These are phyloP conservation scores for Pythium aristosporum DNA, from an alignment of 352 stramenopile species.

Conservation along the genomic window DNA sequence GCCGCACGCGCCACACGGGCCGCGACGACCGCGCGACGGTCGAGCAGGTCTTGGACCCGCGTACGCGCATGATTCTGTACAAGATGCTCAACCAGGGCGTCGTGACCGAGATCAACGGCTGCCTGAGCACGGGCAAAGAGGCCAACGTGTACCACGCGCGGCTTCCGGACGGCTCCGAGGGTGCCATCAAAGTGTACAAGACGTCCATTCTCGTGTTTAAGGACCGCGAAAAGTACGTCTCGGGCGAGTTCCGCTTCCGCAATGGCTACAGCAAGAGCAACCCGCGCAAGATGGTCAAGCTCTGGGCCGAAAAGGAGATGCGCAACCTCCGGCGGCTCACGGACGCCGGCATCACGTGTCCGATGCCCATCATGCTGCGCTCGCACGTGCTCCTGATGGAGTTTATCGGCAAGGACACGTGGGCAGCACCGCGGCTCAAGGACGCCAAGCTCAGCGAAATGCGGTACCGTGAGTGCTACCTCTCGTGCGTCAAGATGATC, in stretches of 20 bases:
- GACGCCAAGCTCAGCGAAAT: slow-evolving; percentile 92
- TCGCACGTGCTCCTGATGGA: slow-evolving; percentile 99
- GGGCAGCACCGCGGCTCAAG: slow-evolving; percentile 93
- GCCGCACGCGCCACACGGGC: slow-evolving; percentile 89
- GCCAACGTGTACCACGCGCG: slow-evolving; percentile 99
- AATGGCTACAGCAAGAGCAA: slow-evolving; percentile 97
- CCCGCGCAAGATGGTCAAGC: slow-evolving; percentile 99
- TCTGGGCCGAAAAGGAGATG: slow-evolving; percentile 99
- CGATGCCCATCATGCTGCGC: slow-evolving; percentile 93
- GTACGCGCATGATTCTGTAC: slow-evolving; percentile 98
- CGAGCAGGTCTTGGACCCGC: slow-evolving; percentile 97
- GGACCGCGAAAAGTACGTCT: slow-evolving; percentile 99
- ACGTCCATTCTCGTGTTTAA: slow-evolving; percentile 98
- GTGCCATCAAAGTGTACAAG: slow-evolving; percentile 86
- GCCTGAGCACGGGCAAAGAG: slow-evolving; percentile 99
- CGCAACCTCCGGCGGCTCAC: slow-evolving; percentile 95
- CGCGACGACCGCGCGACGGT: slow-evolving; percentile 97
- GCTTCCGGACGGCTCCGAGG: slow-evolving; percentile 69
- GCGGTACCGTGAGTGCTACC: slow-evolving; percentile 93
- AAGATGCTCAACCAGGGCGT: slow-evolving; percentile 97
- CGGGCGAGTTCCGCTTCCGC: slow-evolving; percentile 97
- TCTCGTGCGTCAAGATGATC: slow-evolving; percentile 96
- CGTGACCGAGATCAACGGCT: slow-evolving; percentile 97
- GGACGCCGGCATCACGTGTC: slow-evolving; percentile 90
- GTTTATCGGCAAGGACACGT: slow-evolving; percentile 96